Conservation (phyloP, 2,329 filamentous ascomycete species). For the Passalora sequoiae region DNA sequence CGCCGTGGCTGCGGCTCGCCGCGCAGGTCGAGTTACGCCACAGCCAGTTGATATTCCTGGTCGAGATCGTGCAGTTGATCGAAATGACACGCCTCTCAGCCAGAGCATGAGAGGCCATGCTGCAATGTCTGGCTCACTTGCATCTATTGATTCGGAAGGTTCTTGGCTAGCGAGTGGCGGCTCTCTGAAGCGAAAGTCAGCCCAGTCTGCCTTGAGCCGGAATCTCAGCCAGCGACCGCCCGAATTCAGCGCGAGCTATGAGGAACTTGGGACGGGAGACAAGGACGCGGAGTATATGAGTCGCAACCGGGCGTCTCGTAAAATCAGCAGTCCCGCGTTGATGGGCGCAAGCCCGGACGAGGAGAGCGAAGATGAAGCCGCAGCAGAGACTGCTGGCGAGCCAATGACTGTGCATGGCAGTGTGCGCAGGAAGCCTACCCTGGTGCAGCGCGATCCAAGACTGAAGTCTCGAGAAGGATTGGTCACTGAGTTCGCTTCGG, state of each 20-base stretch:
- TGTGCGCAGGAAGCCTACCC: constrained; percentile 54
- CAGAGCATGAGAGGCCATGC: constrained; percentile 19
- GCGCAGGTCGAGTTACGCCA: constrained; percentile 30
- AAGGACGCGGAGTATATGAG: constrained; percentile 71
- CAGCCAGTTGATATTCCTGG: constrained; percentile 18
- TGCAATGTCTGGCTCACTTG: constrained; percentile 71
- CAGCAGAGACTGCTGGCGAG: constrained; percentile 9
- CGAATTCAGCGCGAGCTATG: constrained; percentile 56
- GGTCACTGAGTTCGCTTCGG: constrained; percentile 47
- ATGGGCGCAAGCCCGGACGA: constrained; percentile 47
- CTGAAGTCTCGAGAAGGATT: constrained; percentile 60
- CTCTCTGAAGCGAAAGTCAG: constrained; percentile 47
- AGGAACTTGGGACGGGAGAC: constrained; percentile 51
- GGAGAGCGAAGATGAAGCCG: constrained; percentile 23
- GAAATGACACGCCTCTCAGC: constrained; percentile 40
- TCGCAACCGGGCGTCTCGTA: constrained; percentile 11
- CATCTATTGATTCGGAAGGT: constrained; percentile 89
- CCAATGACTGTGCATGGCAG: constrained; percentile 40
- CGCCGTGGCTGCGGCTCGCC: constrained; percentile 39
- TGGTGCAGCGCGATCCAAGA: constrained; percentile 57
- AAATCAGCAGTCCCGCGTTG: constrained; percentile 11
- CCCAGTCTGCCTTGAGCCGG: constrained; percentile 42
- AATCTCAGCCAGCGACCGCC: constrained; percentile 44
- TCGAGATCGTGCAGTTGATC: constrained; percentile 17
- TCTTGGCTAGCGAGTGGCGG: constrained; percentile 87